A percentile compares a stretch with the other conserved stretches of the same genome.
Evolutionary conservation across 2,329 filamentous ascomycete genomes (phyloP).

Genomic region (Cryphonectria nitschkei): DNA sequence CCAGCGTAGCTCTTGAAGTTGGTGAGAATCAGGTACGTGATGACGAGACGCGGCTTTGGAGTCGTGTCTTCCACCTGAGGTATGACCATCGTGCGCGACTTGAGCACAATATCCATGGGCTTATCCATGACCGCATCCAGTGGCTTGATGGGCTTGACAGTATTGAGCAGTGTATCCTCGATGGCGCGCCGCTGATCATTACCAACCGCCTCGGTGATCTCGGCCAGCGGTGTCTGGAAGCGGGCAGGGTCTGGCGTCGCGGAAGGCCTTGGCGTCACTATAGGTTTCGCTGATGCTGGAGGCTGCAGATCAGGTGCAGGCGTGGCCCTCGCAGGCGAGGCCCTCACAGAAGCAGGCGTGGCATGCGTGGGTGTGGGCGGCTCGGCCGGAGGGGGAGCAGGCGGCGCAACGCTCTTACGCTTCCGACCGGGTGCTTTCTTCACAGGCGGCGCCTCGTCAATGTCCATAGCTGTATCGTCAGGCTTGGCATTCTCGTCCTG

Average conservation of each 20-base stretch:
- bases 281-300: conserved; percentile 32
- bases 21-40: conserved; percentile 86
- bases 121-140: conserved; percentile 80
- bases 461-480: conserved; percentile 36
- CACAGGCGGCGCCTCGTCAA: conserved; percentile 37
- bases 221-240: conserved; percentile 65
- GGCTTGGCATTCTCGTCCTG: conserved; percentile 36
- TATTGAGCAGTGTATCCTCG: conserved; percentile 51
- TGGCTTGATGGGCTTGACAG: conserved; percentile 72
- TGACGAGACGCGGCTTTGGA: conserved; percentile 86
- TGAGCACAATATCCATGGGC: conserved; percentile 92
- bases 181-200: conserved; percentile 61
- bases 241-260: conserved; percentile 59
- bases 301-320: conserved; percentile 44
- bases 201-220: conserved; percentile 71
- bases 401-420: conserved; percentile 62
- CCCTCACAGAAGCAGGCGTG: not conserved
- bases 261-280: conserved; percentile 57
- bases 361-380: conserved; percentile 29
- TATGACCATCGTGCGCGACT: conserved; percentile 73
- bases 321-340: conserved; percentile 21
- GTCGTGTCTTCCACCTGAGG: conserved; percentile 73
- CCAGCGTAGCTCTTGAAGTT: conserved; percentile 99
- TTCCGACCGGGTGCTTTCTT: conserved; percentile 63
- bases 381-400: conserved; percentile 39